Base-by-base conservation (phyloP, 1,284 basidiomycete species). In the Sanghuangporus sanghuang region DNA sequence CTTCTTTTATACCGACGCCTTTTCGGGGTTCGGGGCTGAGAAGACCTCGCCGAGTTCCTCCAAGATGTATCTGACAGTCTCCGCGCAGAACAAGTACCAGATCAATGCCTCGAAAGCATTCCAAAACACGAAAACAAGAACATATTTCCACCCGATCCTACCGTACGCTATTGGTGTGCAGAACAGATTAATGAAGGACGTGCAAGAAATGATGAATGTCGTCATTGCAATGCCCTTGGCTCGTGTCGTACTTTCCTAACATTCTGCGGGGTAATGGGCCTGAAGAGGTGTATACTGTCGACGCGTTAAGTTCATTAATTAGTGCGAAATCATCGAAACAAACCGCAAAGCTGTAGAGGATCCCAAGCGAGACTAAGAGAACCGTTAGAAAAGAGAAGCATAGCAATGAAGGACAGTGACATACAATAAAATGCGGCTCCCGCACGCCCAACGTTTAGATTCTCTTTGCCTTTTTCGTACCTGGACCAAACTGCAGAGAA, bases 21-120 rank as follows among this genome's bases (percentile, higher is more conserved):
- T 70, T 64, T 73, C 72, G 1, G 75, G 76, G 66, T 76, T 71
- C 39, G 69, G 68, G 57, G 73, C 68, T 27, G 69, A 67, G 70
- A 77, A 78, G 38, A 77, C 70, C 65, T 72, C 74, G 32, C 76
- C 74, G 38, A 77, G 68, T 66, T 76, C 73, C 64, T 77, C 73
- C 14, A 76, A 65, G 0, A 71, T 74, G 39, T 61, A 63, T n/a
- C 67, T 71, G 39, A 69, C 68, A 2, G 74, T 74, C 66, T 77
- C 76, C 62, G 77, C 73, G 63, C 72, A 71, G 63, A 74, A 70
- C 64, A 76, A 68, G 61, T 71, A 75, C 74, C 75, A 76, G 16
- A 73, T 64, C 32, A 70, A 42, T 3, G 72, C 68, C 63, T 75
- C 75, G 63, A 74, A 62, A 0, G 68, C 57, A 63, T 75, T 73